Conservation (phyloP, 371 early-diverging fungal species). For the Zopfochytrium polystomum region DNA sequence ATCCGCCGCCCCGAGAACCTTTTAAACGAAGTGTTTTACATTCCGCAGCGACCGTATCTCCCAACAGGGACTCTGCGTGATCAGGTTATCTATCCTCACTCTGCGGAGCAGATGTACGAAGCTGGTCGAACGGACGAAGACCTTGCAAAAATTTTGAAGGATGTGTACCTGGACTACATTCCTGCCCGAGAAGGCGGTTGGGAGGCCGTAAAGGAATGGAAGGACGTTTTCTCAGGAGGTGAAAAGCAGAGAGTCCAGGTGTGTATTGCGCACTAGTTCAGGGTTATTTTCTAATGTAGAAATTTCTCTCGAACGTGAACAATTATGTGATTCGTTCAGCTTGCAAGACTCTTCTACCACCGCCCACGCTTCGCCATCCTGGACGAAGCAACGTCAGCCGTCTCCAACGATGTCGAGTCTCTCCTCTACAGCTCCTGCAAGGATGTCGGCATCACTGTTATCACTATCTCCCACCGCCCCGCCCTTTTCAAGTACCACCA, state of each 20-base stretch:
- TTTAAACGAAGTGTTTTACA: slow-evolving; percentile 71
- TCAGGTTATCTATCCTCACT: slow-evolving; percentile 64
- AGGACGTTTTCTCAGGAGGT: slow-evolving; percentile 55
- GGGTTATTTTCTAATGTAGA: background rate
- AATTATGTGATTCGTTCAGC: slow-evolving; percentile 10
- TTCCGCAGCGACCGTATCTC: slow-evolving; percentile 88
- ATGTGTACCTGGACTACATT: slow-evolving; percentile 49
- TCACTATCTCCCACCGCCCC: slow-evolving; percentile 59
- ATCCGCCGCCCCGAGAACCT: slow-evolving; percentile 55
- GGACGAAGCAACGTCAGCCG: slow-evolving; percentile 55
- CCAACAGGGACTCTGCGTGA: slow-evolving; percentile 80
- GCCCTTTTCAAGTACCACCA: slow-evolving; percentile 47
- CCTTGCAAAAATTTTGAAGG: slow-evolving; percentile 39
- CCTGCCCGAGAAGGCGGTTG: slow-evolving; percentile 52
- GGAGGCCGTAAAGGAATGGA: slow-evolving; percentile 56
- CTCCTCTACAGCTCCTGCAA: slow-evolving; percentile 45
- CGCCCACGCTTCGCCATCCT: slow-evolving; percentile 48
- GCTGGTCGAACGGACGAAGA: slow-evolving; percentile 47
- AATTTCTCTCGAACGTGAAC: background rate
- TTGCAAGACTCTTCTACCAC: slow-evolving; percentile 56
- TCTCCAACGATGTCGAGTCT: slow-evolving; percentile 51
- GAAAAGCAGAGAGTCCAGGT: slow-evolving; percentile 44
- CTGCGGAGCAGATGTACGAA: slow-evolving; percentile 34
- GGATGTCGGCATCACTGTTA: slow-evolving; percentile 47
- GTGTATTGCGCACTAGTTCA: background rate